Base-by-base conservation (phyloP, 2,329 filamentous ascomycete genomes). In the Fusarium sp. region DNA sequence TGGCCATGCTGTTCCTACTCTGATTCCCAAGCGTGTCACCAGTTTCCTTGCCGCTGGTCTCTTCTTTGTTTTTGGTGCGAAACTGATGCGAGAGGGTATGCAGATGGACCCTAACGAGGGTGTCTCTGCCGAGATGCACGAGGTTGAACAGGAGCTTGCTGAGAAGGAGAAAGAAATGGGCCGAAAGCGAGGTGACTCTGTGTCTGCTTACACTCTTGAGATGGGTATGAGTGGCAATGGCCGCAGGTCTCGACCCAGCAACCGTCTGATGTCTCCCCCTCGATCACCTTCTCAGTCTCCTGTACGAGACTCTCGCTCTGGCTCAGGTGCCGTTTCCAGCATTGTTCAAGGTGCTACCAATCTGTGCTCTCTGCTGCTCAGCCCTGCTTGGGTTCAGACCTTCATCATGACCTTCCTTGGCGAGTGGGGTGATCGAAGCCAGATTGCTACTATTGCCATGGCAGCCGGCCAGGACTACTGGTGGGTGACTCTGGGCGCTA, bases 361-460 rank as follows among this genome's bases (percentile, higher is more conserved):
- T 76, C 88, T 99, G 7, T 89, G 94, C 69, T 94, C 93, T 14
- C 86, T 99, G 10, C 87, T 99, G 7, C 87, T 99, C 41, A 97
- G 93, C 81, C 96, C 96, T 3, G 96, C 95, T 1, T 99, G 96
- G 96, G 96, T 99, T 17, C 95, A 98, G 83, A 99, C 96, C 0
- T 99, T 99, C 79, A 89, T 97, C 75, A 99, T 99, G 96, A 99
- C 96, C 4, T 99, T 99, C 83, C 84, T 99, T 33, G 96, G 96
- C 42, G 96, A 99, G 81, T 99, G 96, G 96, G 96, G 96, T 62
- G 96, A 99, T 78, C 90, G 96, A 74, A 97, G 93, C 80, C 96
- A 99, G 83, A 98, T 99, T 77, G 96, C 96, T 26, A 99, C 96
- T 1, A 97, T 99, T 78, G 96, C 96, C 58, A 99, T 99, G 96